phyloP scores from a whole-genome alignment of 805 yeast genomes.

The Ogataea zsoltii region DNA sequence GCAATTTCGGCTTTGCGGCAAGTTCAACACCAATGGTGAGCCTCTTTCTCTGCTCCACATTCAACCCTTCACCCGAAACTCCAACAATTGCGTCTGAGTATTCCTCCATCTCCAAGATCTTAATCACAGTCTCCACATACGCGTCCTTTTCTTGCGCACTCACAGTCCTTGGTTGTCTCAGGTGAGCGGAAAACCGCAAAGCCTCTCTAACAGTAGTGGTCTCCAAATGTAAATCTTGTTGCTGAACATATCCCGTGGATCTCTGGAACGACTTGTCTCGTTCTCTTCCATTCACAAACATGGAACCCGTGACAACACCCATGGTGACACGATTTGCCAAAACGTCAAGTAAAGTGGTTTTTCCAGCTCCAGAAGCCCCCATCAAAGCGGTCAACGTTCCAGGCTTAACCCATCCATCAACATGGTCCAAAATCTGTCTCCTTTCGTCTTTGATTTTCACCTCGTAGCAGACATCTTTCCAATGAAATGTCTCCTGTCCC shows the following conservation, averaged over 20 bases:
- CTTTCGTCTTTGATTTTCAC: constrained; percentile 45
- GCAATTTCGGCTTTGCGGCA: constrained; percentile 52
- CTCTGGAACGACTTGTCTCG: constrained; percentile 51
- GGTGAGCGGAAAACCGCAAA: constrained; percentile 45
- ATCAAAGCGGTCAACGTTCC: constrained; percentile 59
- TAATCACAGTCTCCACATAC: constrained; percentile 43
- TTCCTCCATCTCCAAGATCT: constrained; percentile 40
- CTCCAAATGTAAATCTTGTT: constrained; percentile 51
- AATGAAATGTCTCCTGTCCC: constrained; percentile 20
- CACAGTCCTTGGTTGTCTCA: constrained; percentile 42
- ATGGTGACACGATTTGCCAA: constrained; percentile 49
- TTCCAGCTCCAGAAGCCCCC: constrained; percentile 69
- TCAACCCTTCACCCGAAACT: constrained; percentile 46
- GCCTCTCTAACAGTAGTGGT: constrained; percentile 53
- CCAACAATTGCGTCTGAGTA: constrained; percentile 55
- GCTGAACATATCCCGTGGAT: constrained; percentile 56
- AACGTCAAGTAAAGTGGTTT: constrained; percentile 55
- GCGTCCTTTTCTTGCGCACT: constrained; percentile 41
- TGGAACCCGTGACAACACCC: constrained; percentile 56
- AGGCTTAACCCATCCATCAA: constrained; percentile 47
- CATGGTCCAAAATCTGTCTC: constrained; percentile 41
- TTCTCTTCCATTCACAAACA: constrained; percentile 53
- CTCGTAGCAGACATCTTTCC: constrained; percentile 61
- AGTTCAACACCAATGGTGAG: constrained; percentile 55
- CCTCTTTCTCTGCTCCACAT: constrained; percentile 54